phyloP scores from a whole-genome alignment of 352 stramenopile species.

The Hyaloperonospora brassicae region DNA sequence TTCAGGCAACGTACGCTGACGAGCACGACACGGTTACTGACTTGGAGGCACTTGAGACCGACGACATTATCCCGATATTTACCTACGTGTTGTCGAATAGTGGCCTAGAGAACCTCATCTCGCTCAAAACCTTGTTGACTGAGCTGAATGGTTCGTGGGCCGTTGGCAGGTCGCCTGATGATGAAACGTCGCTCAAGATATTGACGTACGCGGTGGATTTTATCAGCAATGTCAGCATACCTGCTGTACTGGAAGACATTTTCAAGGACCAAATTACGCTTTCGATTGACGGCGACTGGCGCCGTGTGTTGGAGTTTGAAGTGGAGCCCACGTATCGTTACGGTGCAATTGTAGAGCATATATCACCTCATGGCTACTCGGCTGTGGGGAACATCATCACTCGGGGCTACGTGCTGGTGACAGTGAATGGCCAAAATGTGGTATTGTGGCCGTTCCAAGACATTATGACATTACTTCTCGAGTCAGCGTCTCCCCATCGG shows the following conservation, averaged over 20 bases:
- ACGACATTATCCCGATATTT: slow-evolving; percentile 86
- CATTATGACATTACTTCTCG: slow-evolving; percentile 53
- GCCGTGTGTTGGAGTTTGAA: slow-evolving; percentile 71
- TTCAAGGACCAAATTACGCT: slow-evolving; percentile 88
- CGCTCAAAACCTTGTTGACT: slow-evolving; percentile 65
- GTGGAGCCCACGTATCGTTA: slow-evolving; percentile 80
- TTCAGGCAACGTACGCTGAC: slow-evolving; percentile 67
- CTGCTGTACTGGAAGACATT: slow-evolving; percentile 82
- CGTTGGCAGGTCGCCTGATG: slow-evolving; percentile 47
- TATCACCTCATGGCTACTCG: slow-evolving; percentile 62
- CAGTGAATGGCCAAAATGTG: slow-evolving; percentile 81
- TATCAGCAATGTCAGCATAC: slow-evolving; percentile 81
- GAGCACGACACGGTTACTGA: slow-evolving; percentile 56
- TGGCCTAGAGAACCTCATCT: slow-evolving; percentile 74
- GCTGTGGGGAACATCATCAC: slow-evolving; percentile 67
- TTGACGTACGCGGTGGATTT: slow-evolving; percentile 78
- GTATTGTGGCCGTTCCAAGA: slow-evolving; percentile 78
- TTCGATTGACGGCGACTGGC: slow-evolving; percentile 82
- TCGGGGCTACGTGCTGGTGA: slow-evolving; percentile 74
- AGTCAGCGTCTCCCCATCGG: slow-evolving; percentile 62
- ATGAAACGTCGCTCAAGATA: slow-evolving; percentile 60
- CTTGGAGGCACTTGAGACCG: slow-evolving; percentile 54
- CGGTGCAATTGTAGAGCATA: slow-evolving; percentile 68
- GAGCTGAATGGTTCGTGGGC: slow-evolving; percentile 70
- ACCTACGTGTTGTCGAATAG: slow-evolving; percentile 86